Base-by-base conservation (phyloP, 2,329 filamentous ascomycete genomes). In the Epichloe brachyelytri region DNA sequence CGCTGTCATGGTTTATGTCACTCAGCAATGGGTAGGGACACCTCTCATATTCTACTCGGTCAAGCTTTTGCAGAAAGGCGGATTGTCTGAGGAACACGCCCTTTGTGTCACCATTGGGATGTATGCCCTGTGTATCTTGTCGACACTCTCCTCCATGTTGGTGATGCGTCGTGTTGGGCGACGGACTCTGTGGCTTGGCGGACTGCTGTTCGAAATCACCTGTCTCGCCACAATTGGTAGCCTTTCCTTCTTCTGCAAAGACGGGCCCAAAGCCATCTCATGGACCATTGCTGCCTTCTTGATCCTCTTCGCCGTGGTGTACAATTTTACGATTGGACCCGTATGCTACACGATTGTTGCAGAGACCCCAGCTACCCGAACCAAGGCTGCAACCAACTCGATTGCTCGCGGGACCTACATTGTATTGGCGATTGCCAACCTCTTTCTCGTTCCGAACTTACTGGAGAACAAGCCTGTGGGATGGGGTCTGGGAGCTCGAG, bases 41-140 rank as follows among this genome's bases (percentile, higher is more conserved):
- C 70, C 72, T 2, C 75, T 79, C 58, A 74, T 74, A 26, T 69
- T 70, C 48, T 78, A 76, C 58, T 74, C 72, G 2, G 74, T 74
- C 10, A 77, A 78, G 57, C 63, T 69, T 51, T 73, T 77, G 52
- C 64, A 74, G 52, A 72, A 76, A 59, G 74, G 72, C 3, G 75
- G 75, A 6, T 61, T 78, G 22, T 55, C 56, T 5, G 58, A 65
- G 14, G 59, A 57, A 8, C 64, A 66, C 33, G 64, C 75, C 1
- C 75, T 73, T 50, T 63, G 67, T 34, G 72, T 77, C 51, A 70
- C 71, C 3, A 63, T 76, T 55, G 73, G 66, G 3, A 63, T 67
- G 46, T 57, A 57, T 46, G 51, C 39, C 5, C 65, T 76, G 37
- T 72, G 70, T 50, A 69, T 72, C 51, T 55, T 65, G 2, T 71